Conservation (phyloP, 495 filamentous ascomycete genomes). For the Xylaria longipes region DNA sequence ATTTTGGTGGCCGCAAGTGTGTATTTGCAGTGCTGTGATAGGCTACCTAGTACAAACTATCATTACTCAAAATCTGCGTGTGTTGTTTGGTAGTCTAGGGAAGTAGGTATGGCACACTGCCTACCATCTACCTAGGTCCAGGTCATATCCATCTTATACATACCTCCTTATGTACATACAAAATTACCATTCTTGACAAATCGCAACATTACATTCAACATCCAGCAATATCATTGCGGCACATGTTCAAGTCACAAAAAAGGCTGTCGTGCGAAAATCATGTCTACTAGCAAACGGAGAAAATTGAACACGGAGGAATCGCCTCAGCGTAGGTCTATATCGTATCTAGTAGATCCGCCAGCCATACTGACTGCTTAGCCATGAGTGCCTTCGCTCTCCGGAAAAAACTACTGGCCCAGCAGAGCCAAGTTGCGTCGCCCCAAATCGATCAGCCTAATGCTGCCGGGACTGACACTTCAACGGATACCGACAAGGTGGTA, state of each 20-base stretch:
- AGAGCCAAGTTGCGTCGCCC: constrained; percentile 19
- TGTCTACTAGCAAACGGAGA: constrained; percentile 51
- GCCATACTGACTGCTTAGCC: constrained; percentile 33
- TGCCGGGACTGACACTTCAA: not conserved
- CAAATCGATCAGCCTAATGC: not conserved
- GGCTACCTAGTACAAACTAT: not conserved
- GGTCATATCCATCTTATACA: not conserved
- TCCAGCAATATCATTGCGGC: not conserved
- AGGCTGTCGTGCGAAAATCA: constrained; percentile 26
- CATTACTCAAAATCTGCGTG: not conserved
- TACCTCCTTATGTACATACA: not conserved
- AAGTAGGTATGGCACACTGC: not conserved
- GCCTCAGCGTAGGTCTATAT: constrained; percentile 39
- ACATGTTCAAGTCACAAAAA: not conserved
- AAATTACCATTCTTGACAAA: not conserved
- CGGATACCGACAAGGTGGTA: not conserved
- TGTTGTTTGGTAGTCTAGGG: not conserved
- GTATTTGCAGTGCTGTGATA: not conserved
- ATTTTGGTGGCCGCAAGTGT: not conserved
- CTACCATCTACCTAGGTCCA: not conserved
- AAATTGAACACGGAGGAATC: constrained; percentile 45
- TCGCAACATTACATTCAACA: not conserved
- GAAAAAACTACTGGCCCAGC: constrained; percentile 45
- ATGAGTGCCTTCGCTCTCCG: constrained; percentile 61
- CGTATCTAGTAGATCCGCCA: not conserved